Evolutionary conservation across 2,329 filamentous ascomycete species (phyloP), one percentile per base, ranked within the genome.

Genomic region (Stagonosporopsis tanaceti): DNA sequence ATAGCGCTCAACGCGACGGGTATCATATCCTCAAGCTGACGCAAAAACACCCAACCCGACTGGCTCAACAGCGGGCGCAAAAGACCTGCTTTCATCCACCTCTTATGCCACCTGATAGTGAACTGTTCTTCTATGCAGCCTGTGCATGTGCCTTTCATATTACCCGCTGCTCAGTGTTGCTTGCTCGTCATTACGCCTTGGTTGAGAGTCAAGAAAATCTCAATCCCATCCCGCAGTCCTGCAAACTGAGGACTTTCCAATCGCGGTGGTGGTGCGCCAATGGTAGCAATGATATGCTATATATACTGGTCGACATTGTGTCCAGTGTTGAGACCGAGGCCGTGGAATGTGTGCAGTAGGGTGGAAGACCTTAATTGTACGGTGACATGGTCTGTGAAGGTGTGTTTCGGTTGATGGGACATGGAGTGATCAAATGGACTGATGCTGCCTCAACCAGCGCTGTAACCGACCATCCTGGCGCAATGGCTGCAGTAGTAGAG

Each of bases 401-500:
- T 35, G 27, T 17, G 32, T 47, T 15, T 38, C 37, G 17, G 34
- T 45, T 12, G 15, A 12, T 14, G n/a, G 12, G 11, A 20, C 11
- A 15, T 20, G 34, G 25, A 45, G 37, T 5, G 27, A 27, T 15
- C 35, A 30, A 38, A 28, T 8, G 20, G 37, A 30, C 17, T 2
- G 3, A 17, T 40, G 6, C 12, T 35, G 17, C 27, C 61, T 76
- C 73, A 76, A 28, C 72, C 72, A 34, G 66, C 63, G 53, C 65
- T 69, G 66, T 77, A 78, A 50, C 76, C 76, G 4, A 73, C 72
- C 66, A 78, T 74, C 50, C 59, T 68, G 50, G 76, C 76, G 57
- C 76, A 78, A 61, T 77, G 76, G 44, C 52, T 67, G 65, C 76
- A 78, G 65, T 78, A 78, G 66, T 76, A 77, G 30, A 72, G 66